Evolutionary conservation across 2,329 filamentous ascomycete genomes (phyloP).

Genomic region (Claviceps paspali): DNA sequence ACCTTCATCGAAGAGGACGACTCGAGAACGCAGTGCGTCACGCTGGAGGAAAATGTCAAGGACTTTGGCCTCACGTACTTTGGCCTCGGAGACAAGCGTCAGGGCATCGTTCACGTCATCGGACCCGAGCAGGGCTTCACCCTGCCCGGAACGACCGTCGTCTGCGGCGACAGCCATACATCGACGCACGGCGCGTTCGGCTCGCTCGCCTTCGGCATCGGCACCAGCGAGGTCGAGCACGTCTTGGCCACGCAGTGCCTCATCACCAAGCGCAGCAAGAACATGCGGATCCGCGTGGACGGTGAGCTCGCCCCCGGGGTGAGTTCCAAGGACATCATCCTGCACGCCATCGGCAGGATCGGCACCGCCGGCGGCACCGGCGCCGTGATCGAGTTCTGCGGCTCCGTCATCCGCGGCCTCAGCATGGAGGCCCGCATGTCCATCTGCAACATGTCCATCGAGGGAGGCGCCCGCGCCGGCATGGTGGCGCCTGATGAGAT

Average conservation of each 20-base stretch:
- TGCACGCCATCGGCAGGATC: constrained; percentile 84
- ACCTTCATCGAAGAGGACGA: constrained; percentile 92
- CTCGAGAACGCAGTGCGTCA: constrained; percentile 84
- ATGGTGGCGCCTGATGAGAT: constrained; percentile 93
- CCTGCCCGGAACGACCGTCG: constrained; percentile 87
- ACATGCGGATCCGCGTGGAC: constrained; percentile 95
- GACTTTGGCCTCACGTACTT: constrained; percentile 96
- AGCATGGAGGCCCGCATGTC: constrained; percentile 99
- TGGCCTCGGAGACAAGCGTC: constrained; percentile 85
- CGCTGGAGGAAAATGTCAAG: constrained; percentile 93
- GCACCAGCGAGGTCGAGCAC: constrained; percentile 96
- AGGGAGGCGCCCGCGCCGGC: constrained; percentile 84
- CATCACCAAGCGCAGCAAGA: constrained; percentile 90
- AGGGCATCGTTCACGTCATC: constrained; percentile 97
- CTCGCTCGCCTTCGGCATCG: constrained; percentile 88
- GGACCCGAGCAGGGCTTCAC: constrained; percentile 98
- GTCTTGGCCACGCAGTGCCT: constrained; percentile 92
- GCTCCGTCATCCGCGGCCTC: constrained; percentile 74
- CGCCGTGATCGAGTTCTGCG: constrained; percentile 92
- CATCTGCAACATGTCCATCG: constrained; percentile 99
- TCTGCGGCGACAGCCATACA: constrained; percentile 95
- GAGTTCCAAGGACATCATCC: constrained; percentile 88
- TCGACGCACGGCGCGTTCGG: constrained; percentile 97
- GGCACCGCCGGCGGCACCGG: constrained; percentile 92
- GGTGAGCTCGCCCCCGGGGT: constrained; percentile 81